Evolutionary conservation across 2,329 filamentous ascomycete genomes (phyloP).

Genomic region (Macrophomina phaseolina): DNA sequence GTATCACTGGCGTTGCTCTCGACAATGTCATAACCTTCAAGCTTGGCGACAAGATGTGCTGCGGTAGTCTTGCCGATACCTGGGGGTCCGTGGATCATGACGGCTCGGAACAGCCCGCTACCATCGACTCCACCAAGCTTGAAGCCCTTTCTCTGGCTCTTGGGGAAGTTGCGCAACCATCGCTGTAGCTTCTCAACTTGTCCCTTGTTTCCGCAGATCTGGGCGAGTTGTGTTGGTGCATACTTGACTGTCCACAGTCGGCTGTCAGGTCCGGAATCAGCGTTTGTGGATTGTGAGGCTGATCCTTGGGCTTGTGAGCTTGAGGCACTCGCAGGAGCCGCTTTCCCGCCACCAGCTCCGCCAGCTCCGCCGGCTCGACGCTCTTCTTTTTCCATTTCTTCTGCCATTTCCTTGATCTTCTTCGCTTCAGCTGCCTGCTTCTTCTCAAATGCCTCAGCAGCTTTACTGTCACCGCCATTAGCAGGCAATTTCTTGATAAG

Average conservation of each 20-base stretch:
- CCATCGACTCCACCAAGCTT: constrained; percentile 84
- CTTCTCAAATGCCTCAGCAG: constrained; percentile 81
- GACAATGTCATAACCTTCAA: constrained; percentile 91
- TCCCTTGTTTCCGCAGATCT: constrained; percentile 94
- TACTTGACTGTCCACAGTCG: constrained; percentile 92
- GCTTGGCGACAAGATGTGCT: constrained; percentile 88
- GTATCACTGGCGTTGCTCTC: constrained; percentile 97
- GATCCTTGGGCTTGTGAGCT: constrained; percentile 39
- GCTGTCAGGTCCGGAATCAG: constrained; percentile 38
- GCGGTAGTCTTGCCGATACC: constrained; percentile 98
- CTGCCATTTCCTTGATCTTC: constrained; percentile 79
- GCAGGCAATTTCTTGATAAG: constrained; percentile 82
- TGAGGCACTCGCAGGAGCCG: constrained; percentile 46
- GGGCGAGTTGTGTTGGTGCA: constrained; percentile 79
- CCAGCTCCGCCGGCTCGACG: constrained; percentile 53
- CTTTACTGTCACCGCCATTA: constrained; percentile 85
- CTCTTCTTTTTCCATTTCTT: constrained; percentile 85
- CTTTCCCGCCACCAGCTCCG: constrained; percentile 45
- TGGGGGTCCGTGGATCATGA: constrained; percentile 93
- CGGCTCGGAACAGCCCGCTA: constrained; percentile 80
- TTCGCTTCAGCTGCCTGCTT: constrained; percentile 86
- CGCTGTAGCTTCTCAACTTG: constrained; percentile 86
- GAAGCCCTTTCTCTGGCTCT: constrained; percentile 79
- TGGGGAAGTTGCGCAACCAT: constrained; percentile 85
- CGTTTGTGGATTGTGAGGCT: constrained; percentile 37